These are phyloP conservation scores for Takashimella koratensis DNA, from an alignment of 1,284 basidiomycete genomes.

Conservation along the genomic window DNA sequence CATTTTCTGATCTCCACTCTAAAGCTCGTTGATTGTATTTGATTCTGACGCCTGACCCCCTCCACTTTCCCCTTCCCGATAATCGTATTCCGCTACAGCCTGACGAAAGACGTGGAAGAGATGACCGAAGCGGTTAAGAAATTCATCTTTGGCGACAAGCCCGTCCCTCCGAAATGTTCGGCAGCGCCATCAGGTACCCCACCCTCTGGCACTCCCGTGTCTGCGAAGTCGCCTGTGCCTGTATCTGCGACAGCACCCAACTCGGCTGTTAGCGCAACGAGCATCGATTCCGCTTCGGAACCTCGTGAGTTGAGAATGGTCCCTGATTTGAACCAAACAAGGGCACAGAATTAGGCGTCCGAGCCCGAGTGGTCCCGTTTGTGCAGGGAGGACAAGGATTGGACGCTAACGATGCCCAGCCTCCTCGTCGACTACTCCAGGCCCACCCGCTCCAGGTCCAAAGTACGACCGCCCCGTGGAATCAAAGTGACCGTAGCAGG, in stretches of 20 bases:
- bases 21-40: not conserved
- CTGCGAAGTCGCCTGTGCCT: constrained; percentile 19
- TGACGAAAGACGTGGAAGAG: constrained; percentile 64
- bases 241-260: constrained; percentile 5
- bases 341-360: too few relatives aligned
- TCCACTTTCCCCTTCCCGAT: too few relatives aligned
- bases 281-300: too few relatives aligned
- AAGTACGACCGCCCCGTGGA: constrained; percentile 28
- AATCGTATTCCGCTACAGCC: too few relatives aligned
- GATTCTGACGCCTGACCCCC: too few relatives aligned
- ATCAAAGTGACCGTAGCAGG: too few relatives aligned
- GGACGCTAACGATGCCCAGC: constrained; percentile 3
- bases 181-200: constrained; percentile 2
- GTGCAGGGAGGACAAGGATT: too few relatives aligned
- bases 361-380: too few relatives aligned
- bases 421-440: constrained; percentile 30
- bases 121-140: constrained; percentile 60
- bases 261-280: too few relatives aligned
- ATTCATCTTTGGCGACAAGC: constrained; percentile 57
- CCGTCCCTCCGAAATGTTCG: constrained; percentile 18
- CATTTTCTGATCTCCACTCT: too few relatives aligned
- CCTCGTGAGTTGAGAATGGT: constrained; percentile 4
- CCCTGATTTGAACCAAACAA: too few relatives aligned
- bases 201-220: constrained; percentile 7
- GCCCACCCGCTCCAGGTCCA: constrained; percentile 41